phyloP scores from a whole-genome alignment of 345 rosid species.

The Nasturtium officinale region DNA sequence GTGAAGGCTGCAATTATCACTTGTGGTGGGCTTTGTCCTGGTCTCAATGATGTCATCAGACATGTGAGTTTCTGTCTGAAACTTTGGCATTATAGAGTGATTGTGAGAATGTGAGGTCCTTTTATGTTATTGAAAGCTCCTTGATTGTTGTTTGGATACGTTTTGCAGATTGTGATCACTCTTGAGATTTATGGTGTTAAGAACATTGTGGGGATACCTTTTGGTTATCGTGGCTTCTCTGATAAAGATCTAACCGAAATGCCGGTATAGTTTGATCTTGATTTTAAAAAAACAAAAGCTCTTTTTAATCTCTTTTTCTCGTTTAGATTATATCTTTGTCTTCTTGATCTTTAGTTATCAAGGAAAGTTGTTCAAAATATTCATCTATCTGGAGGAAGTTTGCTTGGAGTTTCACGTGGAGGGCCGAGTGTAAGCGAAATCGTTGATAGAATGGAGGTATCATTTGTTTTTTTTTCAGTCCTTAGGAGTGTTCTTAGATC shows the following conservation, averaged over 20 bases:
- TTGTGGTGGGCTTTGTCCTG: conserved; percentile 97
- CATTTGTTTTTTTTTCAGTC: background rate
- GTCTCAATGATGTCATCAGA: conserved; percentile 90
- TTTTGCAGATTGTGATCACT: conserved; percentile 84
- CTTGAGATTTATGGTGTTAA: conserved; percentile 96
- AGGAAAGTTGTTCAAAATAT: conserved; percentile 94
- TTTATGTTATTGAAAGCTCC: background rate
- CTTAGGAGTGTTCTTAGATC: background rate
- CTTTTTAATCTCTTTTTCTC: background rate
- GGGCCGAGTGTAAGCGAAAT: conserved; percentile 73
- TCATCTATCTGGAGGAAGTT: conserved; percentile 98
- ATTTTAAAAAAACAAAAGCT: background rate
- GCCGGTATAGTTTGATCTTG: conserved; percentile 52
- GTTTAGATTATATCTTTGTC: background rate
- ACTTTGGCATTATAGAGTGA: background rate
- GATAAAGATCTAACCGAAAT: conserved; percentile 74
- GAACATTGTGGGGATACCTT: conserved; percentile 92
- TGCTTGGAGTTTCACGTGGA: conserved; percentile 75
- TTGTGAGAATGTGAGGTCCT: too few species aligned
- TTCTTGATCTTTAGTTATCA: conserved; percentile 62
- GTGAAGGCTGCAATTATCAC: conserved; percentile 92
- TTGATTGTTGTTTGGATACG: conserved; percentile 16
- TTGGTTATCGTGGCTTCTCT: conserved; percentile 89
- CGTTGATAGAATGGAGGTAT: conserved; percentile 78
- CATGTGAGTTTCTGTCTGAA: conserved; percentile 51